These are phyloP conservation scores for Russula lepida DNA, from an alignment of 768 basidiomycete species.

Conservation along the genomic window DNA sequence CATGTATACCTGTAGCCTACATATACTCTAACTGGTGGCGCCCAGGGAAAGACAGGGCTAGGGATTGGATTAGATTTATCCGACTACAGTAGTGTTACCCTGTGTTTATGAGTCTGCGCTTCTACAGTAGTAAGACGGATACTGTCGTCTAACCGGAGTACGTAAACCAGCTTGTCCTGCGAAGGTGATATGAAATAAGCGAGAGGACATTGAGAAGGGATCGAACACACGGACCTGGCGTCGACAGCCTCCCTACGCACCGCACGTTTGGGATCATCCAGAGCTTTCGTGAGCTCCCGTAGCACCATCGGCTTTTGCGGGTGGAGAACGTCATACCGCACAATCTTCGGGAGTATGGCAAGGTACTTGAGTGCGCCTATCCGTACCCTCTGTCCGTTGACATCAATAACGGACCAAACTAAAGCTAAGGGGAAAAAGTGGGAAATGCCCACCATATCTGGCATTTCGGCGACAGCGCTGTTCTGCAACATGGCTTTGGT, in stretches of 20 bases:
- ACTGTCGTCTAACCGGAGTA: conserved; percentile 13
- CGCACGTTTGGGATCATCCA: conserved; percentile 83
- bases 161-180: conserved; percentile 17
- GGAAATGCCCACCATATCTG: conserved; percentile 45
- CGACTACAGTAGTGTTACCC: neutral
- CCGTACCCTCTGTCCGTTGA: conserved; percentile 56
- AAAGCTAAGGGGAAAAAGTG: neutral
- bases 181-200: neutral
- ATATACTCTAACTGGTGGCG: conserved; percentile 1
- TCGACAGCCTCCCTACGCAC: conserved; percentile 89
- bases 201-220: neutral
- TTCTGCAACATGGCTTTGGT: conserved; percentile 66
- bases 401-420: neutral
- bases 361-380: conserved; percentile 68
- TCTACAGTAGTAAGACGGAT: neutral
- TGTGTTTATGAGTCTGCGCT: neutral
- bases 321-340: conserved; percentile 80
- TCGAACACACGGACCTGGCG: conserved; percentile 37
- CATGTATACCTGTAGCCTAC: conserved; percentile 18
- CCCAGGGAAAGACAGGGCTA: neutral
- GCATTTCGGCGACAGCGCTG: conserved; percentile 40
- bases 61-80: neutral
- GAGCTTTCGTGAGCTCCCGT: conserved; percentile 57
- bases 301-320: conserved; percentile 68
- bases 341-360: conserved; percentile 58